Percentiles rank a stretch among this genome's conserved stretches.
phyloP scores from a whole-genome alignment of 108 stramenopile genomes.

The Cyclotella cryptica region DNA sequence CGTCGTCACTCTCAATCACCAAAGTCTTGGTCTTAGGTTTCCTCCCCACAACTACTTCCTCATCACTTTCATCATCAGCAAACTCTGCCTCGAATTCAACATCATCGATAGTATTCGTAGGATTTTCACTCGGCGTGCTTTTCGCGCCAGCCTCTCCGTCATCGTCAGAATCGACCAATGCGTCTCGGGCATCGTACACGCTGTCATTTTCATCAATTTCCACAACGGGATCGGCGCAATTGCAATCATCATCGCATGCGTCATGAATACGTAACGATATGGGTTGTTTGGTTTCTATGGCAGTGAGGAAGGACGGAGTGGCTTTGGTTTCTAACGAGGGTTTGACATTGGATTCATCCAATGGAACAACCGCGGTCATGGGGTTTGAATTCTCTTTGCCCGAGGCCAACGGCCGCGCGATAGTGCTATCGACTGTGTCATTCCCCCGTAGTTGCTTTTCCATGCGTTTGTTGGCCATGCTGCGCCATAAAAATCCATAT shows the following conservation, averaged over 20 bases:
- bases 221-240: conserved; percentile 50
- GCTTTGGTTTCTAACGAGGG: background rate
- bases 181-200: conserved; percentile 19
- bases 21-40: conserved; percentile 12
- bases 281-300: conserved; percentile 34
- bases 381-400: background rate
- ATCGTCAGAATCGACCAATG: conserved; percentile 16
- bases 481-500: conserved; percentile 65
- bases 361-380: background rate
- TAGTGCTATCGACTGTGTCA: background rate
- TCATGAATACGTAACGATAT: conserved; percentile 32
- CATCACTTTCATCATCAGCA: conserved; percentile 24
- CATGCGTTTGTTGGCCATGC: conserved; percentile 42
- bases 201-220: conserved; percentile 50
- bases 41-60: conserved; percentile 6
- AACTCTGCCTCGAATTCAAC: background rate
- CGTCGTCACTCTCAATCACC: conserved; percentile 27
- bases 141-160: background rate
- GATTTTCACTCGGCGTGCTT: background rate
- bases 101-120: background rate
- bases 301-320: conserved; percentile 39
- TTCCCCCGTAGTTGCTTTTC: background rate
- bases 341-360: background rate
- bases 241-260: conserved; percentile 43
- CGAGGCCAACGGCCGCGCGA: background rate